Percentiles rank a stretch among this genome's conserved stretches.
phyloP scores from a whole-genome alignment of 192 early-diverging fungal species.

The Podila epigama region DNA sequence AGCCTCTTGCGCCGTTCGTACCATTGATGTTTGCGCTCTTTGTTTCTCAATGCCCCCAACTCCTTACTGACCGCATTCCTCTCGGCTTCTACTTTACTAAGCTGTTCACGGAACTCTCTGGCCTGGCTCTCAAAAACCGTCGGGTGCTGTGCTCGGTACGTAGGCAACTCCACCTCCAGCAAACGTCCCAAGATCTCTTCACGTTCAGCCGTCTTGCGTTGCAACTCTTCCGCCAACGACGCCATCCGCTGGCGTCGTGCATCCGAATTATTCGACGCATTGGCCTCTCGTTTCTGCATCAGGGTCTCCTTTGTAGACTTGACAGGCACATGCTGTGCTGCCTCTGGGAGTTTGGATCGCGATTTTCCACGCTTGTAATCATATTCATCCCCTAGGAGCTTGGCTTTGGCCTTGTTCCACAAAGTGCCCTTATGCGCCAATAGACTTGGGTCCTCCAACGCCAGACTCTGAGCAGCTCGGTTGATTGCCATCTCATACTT shows the following conservation, averaged over 20 bases:
- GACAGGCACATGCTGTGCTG: slow-evolving; percentile 32
- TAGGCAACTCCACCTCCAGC: slow-evolving; percentile 33
- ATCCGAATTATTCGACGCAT: slow-evolving; percentile 48
- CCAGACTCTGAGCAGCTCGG: slow-evolving; percentile 53
- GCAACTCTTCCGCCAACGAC: slow-evolving; percentile 38
- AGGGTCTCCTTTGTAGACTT: slow-evolving; percentile 28
- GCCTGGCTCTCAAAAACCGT: slow-evolving; percentile 28
- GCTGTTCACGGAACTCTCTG: slow-evolving; percentile 16
- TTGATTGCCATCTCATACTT: slow-evolving; percentile 64
- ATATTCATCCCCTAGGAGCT: slow-evolving; percentile 58
- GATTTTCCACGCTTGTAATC: slow-evolving; percentile 63
- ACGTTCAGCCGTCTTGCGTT: slow-evolving; percentile 39
- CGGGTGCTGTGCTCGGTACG: slow-evolving; percentile 19
- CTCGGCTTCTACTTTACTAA: slow-evolving; percentile 33
- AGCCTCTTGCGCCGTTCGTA: slow-evolving; percentile 59
- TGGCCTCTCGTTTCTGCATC: slow-evolving; percentile 50
- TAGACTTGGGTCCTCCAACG: slow-evolving; percentile 52
- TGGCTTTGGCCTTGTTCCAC: slow-evolving; percentile 59
- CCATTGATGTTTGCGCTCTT: slow-evolving; percentile 69
- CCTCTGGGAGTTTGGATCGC: slow-evolving; percentile 61
- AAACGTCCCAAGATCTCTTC: slow-evolving; percentile 23
- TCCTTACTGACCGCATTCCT: slow-evolving; percentile 35
- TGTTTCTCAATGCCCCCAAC: slow-evolving; percentile 49
- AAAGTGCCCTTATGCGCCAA: slow-evolving; percentile 54
- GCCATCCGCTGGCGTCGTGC: slow-evolving; percentile 43